Evolutionary conservation across 257 asterid species (phyloP).

Genomic region (Ehretia macrophylla): DNA sequence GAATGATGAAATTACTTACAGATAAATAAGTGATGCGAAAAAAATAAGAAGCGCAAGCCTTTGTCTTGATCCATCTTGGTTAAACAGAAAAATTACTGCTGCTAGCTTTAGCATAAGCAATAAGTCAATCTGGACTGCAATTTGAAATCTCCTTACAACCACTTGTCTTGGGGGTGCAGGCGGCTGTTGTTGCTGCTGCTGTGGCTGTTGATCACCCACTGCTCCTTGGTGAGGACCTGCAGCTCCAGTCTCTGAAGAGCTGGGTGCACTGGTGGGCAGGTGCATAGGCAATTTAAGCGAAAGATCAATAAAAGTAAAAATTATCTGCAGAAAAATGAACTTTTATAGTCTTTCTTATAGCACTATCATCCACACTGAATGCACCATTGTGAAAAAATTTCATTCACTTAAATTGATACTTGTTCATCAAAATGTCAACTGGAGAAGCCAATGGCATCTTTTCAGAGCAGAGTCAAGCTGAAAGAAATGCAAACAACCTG

Average conservation of each 20-base stretch:
- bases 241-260: slow-evolving; percentile 48
- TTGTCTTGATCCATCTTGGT: slow-evolving; percentile 91
- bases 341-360: too few species aligned
- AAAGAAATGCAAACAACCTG: too few species aligned
- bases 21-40: slow-evolving; percentile 71
- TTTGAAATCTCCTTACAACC: slow-evolving; percentile 77
- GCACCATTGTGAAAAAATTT: too few species aligned
- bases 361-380: too few species aligned
- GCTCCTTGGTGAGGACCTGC: slow-evolving; percentile 62
- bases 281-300: slow-evolving; percentile 12
- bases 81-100: slow-evolving; percentile 89
- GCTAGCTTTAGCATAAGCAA: slow-evolving; percentile 81
- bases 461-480: too few species aligned
- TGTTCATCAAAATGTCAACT: too few species aligned
- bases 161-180: slow-evolving; percentile 72
- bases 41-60: slow-evolving; percentile 80
- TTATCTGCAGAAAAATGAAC: too few species aligned
- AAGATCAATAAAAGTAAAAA: not conserved
- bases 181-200: slow-evolving; percentile 51
- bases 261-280: slow-evolving; percentile 45
- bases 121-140: slow-evolving; percentile 81
- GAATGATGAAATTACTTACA: slow-evolving; percentile 51
- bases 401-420: too few species aligned
- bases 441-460: too few species aligned
- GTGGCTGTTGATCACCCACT: slow-evolving; percentile 40